Evolutionary conservation across 352 stramenopile species (phyloP).

Genomic region (Elongisporangium prolatum): DNA sequence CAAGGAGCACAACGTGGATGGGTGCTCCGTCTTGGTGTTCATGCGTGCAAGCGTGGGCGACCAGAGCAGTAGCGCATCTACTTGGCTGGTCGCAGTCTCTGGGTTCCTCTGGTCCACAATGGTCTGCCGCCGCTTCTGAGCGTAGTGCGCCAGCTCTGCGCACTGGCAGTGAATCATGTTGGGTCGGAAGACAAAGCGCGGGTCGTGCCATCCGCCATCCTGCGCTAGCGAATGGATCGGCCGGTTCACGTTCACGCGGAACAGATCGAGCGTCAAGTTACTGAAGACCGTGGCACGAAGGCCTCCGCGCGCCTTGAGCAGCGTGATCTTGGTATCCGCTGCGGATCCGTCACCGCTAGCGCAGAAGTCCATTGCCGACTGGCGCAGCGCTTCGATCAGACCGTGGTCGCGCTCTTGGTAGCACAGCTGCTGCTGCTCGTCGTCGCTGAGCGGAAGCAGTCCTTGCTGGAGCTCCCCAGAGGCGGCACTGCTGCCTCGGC

Average conservation of each 20-base stretch:
- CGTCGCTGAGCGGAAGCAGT: neutral
- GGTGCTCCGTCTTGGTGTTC: neutral
- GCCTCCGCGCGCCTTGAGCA: slow-evolving; percentile 19
- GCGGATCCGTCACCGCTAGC: slow-evolving; percentile 5
- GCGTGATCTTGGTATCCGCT: slow-evolving; percentile 25
- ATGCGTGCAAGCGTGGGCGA: neutral
- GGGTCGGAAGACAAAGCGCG: slow-evolving; percentile 3
- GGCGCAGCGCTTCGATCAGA: slow-evolving; percentile 16
- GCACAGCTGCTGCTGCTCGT: slow-evolving; percentile 17
- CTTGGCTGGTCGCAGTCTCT: neutral
- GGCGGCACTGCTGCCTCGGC: neutral
- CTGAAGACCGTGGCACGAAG: slow-evolving; percentile 30
- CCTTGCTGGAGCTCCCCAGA: neutral
- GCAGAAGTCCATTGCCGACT: slow-evolving; percentile 22
- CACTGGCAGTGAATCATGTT: neutral
- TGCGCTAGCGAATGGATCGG: slow-evolving; percentile 22
- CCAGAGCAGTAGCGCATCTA: neutral
- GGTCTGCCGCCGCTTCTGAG: neutral
- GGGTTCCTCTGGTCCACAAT: neutral
- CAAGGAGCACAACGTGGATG: neutral
- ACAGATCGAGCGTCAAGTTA: slow-evolving; percentile 48
- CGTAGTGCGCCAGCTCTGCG: neutral
- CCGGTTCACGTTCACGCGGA: slow-evolving; percentile 12
- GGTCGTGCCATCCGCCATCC: slow-evolving; percentile 2
- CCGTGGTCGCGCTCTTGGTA: slow-evolving; percentile 29